Conservation (phyloP, 768 basidiomycete genomes). For the Hypsizygus marmoreus region DNA sequence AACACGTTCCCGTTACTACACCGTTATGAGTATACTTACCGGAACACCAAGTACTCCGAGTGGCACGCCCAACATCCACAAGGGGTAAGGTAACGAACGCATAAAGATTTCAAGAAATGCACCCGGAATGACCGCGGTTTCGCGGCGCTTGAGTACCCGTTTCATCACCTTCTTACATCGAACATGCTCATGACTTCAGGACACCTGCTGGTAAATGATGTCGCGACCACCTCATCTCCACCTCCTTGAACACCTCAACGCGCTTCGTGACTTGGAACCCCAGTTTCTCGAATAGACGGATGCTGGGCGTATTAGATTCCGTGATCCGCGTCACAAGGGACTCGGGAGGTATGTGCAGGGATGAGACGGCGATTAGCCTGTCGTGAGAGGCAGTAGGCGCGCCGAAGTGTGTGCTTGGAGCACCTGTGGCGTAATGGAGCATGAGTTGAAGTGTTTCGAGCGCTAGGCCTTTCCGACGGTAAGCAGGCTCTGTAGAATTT, state of each 20-base stretch:
- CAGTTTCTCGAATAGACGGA: conserved; percentile 71
- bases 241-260: conserved; percentile 77
- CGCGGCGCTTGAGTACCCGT: too few species aligned
- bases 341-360: conserved; percentile 44
- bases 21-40: too few species aligned
- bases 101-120: too few species aligned
- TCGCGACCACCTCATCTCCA: conserved; percentile 84
- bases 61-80: too few species aligned
- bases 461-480: conserved; percentile 71
- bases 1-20: too few species aligned
- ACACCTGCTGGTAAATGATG: too few species aligned
- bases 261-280: conserved; percentile 72
- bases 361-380: conserved; percentile 17
- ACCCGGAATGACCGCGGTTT: too few species aligned
- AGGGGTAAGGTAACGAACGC: too few species aligned
- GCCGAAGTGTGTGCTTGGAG: conserved; percentile 29
- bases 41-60: too few species aligned
- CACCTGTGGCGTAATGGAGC: conserved; percentile 66
- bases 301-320: conserved; percentile 67
- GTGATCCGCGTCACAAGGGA: conserved; percentile 72
- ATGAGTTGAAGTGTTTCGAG: conserved; percentile 63
- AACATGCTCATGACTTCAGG: too few species aligned
- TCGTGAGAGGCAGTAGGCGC: background rate
- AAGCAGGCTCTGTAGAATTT: conserved; percentile 52
- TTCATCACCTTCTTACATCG: too few species aligned